These are phyloP conservation scores for Nicotiana paniculata DNA, from an alignment of 257 asterid genomes.

Conservation along the genomic window DNA sequence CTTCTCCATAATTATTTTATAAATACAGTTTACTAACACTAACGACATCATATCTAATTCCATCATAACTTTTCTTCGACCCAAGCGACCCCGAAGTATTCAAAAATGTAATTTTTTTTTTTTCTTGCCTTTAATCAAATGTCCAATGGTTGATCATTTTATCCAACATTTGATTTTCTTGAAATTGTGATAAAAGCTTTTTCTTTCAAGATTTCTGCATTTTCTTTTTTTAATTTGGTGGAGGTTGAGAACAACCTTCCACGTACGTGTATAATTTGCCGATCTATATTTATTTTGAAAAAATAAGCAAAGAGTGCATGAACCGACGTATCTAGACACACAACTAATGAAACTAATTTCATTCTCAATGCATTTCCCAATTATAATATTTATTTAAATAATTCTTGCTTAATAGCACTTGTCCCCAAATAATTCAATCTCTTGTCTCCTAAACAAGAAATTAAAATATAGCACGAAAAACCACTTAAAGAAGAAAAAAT, in stretches of 20 bases:
- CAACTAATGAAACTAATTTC: not conserved
- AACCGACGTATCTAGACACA: not conserved
- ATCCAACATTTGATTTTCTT: too few relatives aligned
- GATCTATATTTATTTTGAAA: not conserved
- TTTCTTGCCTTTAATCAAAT: too few relatives aligned
- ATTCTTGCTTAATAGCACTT: not conserved
- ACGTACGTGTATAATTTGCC: not conserved
- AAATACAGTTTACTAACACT: too few relatives aligned
- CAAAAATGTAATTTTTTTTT: too few relatives aligned
- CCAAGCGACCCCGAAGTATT: too few relatives aligned
- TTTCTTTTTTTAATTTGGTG: not conserved
- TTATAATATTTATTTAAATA: not conserved
- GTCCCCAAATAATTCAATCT: not conserved
- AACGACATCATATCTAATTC: too few relatives aligned
- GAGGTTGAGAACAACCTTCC: not conserved
- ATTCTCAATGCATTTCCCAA: not conserved
- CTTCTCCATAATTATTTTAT: too few relatives aligned
- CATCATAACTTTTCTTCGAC: too few relatives aligned
- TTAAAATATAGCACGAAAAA: not conserved
- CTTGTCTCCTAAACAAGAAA: not conserved
- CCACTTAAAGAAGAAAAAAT: not conserved
- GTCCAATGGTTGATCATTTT: too few relatives aligned
- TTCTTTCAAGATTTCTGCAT: not conserved
- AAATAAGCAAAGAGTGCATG: not conserved
- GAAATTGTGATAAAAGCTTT: not conserved